Conservation (phyloP, 257 asterid species). For the Vinca minor region DNA sequence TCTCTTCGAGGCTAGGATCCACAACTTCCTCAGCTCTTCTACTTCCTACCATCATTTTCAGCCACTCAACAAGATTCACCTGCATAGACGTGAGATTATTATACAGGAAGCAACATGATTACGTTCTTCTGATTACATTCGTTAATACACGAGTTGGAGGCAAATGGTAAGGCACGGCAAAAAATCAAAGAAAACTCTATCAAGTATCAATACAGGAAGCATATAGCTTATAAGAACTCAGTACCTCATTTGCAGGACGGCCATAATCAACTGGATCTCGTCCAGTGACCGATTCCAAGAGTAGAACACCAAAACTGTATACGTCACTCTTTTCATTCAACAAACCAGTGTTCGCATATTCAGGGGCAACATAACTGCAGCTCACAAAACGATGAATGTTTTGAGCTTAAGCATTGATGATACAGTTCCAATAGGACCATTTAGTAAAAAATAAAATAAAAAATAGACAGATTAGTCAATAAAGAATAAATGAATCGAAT, state of each 20-base stretch:
- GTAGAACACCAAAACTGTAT: conserved; percentile 89
- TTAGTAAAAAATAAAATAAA: too few species aligned
- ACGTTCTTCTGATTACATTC: too few species aligned
- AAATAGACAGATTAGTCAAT: neutral
- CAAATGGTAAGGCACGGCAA: neutral
- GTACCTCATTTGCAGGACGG: conserved; percentile 83
- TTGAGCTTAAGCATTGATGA: conserved; percentile 2
- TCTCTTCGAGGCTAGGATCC: conserved; percentile 64
- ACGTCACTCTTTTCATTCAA: conserved; percentile 87
- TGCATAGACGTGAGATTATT: conserved; percentile 24
- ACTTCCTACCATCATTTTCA: conserved; percentile 89
- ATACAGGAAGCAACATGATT: neutral
- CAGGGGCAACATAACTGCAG: conserved; percentile 94
- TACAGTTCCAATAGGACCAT: neutral
- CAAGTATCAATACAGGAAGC: too few species aligned
- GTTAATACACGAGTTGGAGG: neutral
- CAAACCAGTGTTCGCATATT: conserved; percentile 88
- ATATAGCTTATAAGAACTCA: conserved; percentile 8
- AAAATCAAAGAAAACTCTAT: neutral
- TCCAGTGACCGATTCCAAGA: conserved; percentile 87
- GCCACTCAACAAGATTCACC: conserved; percentile 99
- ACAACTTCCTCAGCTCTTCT: conserved; percentile 91
- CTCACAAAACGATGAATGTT: conserved; percentile 11
- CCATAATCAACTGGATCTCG: conserved; percentile 93
- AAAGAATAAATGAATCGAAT: conserved; percentile 7